Base-by-base conservation (phyloP, 306 rosid species). In the Alnus glutinosa region DNA sequence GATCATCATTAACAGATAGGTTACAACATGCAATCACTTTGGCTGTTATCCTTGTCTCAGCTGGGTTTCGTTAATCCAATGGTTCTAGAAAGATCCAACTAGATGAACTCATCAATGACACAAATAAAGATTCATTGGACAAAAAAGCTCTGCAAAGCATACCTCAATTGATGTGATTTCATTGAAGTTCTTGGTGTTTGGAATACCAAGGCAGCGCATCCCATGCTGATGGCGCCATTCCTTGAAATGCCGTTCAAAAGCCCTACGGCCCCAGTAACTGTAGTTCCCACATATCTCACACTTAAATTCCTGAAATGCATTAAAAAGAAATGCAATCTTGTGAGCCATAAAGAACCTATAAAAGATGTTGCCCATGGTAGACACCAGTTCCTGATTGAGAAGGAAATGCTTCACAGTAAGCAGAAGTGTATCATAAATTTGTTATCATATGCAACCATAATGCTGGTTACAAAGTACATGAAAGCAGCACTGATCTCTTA, bases 141-240 rank as follows among this genome's bases (percentile, higher is more conserved):
- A 66, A 48, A 59, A 77, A 72, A 69, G 18, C 58, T 51, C 59
- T 16, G 39, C 55, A 15, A 76, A 68, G 52, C 49, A 71, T 77
- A 92, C 98, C 97, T 95, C 98, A 75, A 95, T 95, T 59, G 98
- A 95, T 71, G 96, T 95, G 81, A 95, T 91, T 83, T 95, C 98
- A 47, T 95, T 95, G 85, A 95, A 95, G 82, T 95, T 95, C 87
- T 95, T 95, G 49, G 98, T 95, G 83, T 95, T 95, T 32, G 98
- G 98, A 71, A 95, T 95, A 74, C 98, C 98, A 66, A 95, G 98
- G 86, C 98, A 95, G 51, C 98, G 97, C 98, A 95, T 95, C 57
- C 98, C 98, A 75, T 95, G 98, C 74, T 95, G 98, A 85, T 95
- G 98, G 52, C 98, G 98, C 98, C 98, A 92, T 88, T 95, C 98